Evolutionary conservation across 2,329 filamentous ascomycete genomes (phyloP).

Genomic region (Aspergillus vadensis): DNA sequence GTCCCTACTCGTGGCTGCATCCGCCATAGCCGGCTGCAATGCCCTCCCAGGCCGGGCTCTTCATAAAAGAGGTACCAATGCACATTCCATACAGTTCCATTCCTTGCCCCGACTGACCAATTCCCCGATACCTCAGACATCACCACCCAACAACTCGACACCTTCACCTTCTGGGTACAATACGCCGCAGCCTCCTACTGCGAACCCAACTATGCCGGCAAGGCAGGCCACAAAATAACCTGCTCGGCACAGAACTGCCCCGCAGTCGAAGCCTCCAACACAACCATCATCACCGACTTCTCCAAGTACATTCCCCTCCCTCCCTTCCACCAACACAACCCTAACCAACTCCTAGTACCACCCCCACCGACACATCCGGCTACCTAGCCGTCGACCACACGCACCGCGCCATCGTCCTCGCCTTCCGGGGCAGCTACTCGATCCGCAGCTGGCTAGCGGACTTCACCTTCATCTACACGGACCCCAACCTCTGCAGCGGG

Average conservation of each 20-base stretch:
- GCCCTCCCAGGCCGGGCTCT: neutral
- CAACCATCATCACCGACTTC: conserved; percentile 47
- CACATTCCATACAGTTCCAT: neutral
- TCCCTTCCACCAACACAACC: neutral
- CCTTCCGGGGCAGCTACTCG: conserved; percentile 42
- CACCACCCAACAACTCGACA: neutral
- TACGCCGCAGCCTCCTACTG: conserved; percentile 56
- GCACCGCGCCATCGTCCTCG: conserved; percentile 40
- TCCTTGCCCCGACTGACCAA: neutral
- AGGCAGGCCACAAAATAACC: conserved; percentile 42
- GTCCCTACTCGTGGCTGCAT: neutral
- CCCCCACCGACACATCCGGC: conserved; percentile 47
- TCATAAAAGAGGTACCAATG: neutral
- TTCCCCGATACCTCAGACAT: neutral
- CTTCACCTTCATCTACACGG: conserved; percentile 28
- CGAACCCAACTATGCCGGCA: conserved; percentile 46
- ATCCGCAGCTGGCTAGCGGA: conserved; percentile 34
- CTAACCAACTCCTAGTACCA: conserved; percentile 11
- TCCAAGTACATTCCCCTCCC: conserved; percentile 41
- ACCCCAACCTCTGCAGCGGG: conserved; percentile 45
- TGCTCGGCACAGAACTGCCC: conserved; percentile 51
- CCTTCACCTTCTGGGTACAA: conserved; percentile 51
- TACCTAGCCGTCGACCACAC: conserved; percentile 53
- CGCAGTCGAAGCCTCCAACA: conserved; percentile 38
- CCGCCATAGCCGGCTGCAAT: neutral